Percentiles rank a stretch among this genome's conserved stretches.
phyloP scores from a whole-genome alignment of 164 flowering plant genomes.

The Saururus chinensis region DNA sequence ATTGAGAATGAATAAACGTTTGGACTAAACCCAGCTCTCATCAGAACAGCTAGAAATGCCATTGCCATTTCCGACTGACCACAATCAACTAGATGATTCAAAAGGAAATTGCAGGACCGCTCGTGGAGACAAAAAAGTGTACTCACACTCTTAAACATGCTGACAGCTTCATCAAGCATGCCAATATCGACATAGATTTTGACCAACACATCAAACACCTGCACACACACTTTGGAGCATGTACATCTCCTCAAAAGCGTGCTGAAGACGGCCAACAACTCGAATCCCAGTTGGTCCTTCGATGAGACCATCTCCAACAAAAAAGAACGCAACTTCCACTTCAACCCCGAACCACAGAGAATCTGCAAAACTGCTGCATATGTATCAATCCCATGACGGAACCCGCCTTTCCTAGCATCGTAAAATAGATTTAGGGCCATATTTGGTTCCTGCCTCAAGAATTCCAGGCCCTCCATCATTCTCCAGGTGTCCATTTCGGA shows the following conservation, averaged over 20 bases:
- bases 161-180: slow-evolving; percentile 59
- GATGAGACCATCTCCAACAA: slow-evolving; percentile 40
- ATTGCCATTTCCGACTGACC: slow-evolving; percentile 33
- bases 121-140: slow-evolving; percentile 28
- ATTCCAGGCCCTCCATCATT: slow-evolving; percentile 27
- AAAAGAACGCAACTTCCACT: slow-evolving; percentile 31
- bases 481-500: slow-evolving; percentile 15
- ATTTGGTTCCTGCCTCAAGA: slow-evolving; percentile 34
- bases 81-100: slow-evolving; percentile 38
- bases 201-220: slow-evolving; percentile 35
- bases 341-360: slow-evolving; percentile 35
- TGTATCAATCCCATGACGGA: slow-evolving; percentile 26
- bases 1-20: slow-evolving; percentile 53
- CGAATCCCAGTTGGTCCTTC: slow-evolving; percentile 19
- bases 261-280: slow-evolving; percentile 31
- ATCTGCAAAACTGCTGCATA: slow-evolving; percentile 37
- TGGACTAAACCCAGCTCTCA: slow-evolving; percentile 37
- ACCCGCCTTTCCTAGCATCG: slow-evolving; percentile 35
- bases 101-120: slow-evolving; percentile 44
- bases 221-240: slow-evolving; percentile 10
- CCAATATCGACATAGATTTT: slow-evolving; percentile 37
- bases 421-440: slow-evolving; percentile 40
- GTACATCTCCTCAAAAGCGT: slow-evolving; percentile 18
- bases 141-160: slow-evolving; percentile 25
- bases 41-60: slow-evolving; percentile 37